Base-by-base conservation (phyloP, 2,329 filamentous ascomycete species). In the Stemphylium lycopersici region DNA sequence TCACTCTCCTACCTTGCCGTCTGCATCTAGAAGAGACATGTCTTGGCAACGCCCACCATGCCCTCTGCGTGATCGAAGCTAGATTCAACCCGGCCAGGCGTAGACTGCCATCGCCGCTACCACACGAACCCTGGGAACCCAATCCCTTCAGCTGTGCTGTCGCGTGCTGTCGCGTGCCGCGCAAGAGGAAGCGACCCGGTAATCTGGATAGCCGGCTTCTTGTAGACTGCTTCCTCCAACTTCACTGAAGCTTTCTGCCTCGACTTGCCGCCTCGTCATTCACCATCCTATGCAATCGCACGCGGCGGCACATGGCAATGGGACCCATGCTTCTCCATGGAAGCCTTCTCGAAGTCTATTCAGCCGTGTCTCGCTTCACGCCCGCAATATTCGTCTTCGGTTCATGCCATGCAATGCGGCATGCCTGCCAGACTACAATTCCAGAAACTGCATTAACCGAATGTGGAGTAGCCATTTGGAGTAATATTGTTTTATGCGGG, bases 401-500 rank as follows among this genome's bases (percentile, higher is more conserved):
- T 61, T 65, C 56, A 65, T 63, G 65, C 63, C 44, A 22, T 52
- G 41, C 52, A 42, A 50, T 56, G 54, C 54, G 43, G 31, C 22
- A 44, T 22, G 42, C 42, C 31, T 22, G 42, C 31, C 64, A 59
- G 50, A 50, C 56, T 52, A 62, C 47, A 51, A 44, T 29, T 44
- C 32, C 54, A 46, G 41, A 34, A 31, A 22, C 43, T 44, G 39
- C 47, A 38, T 52, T 58, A 56, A 42, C 51, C 44, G 37, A 26
- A 56, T 47, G 48, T 49, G 40, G 57, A 37, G 58, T 59, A 59
- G 58, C 58, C 55, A 56, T 59, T 49, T 59, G 48, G 54, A 52
- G 54, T 58, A 61, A 62, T 65, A 58, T 67, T 61, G 61, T 65
- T 63, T 67, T 55, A 66, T 67, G 67, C 65, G 44, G 52, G 62